Conservation (phyloP, 805 yeast genomes). For the Priceomyces carsonii region DNA sequence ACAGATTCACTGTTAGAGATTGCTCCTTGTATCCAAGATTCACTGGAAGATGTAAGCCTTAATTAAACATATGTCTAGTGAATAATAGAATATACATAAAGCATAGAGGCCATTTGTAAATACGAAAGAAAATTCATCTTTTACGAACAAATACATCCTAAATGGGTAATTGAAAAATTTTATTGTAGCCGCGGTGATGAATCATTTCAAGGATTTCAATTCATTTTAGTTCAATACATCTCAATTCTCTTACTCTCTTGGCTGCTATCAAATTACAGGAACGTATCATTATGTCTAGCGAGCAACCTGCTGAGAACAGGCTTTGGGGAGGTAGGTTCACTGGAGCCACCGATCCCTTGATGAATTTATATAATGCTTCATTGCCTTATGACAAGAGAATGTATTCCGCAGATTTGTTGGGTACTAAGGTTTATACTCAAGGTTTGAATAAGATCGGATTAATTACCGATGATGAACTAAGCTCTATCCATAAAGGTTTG, state of each 20-base stretch:
- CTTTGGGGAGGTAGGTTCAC: slow-evolving; percentile 99
- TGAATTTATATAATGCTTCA: slow-evolving; percentile 97
- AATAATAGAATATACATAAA: background rate
- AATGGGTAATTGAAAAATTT: slow-evolving; percentile 3
- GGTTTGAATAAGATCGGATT: slow-evolving; percentile 82
- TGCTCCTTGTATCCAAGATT: slow-evolving; percentile 97
- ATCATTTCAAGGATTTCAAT: too few species aligned
- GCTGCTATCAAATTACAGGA: too few species aligned
- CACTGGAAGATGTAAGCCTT: slow-evolving; percentile 97
- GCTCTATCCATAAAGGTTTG: slow-evolving; percentile 82
- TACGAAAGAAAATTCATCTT: slow-evolving; percentile 1
- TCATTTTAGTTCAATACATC: too few species aligned
- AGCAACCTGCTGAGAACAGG: slow-evolving; percentile 63
- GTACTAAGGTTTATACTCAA: slow-evolving; percentile 88
- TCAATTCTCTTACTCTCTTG: too few species aligned
- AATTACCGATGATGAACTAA: slow-evolving; percentile 69
- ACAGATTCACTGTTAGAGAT: slow-evolving; percentile 97
- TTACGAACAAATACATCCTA: slow-evolving; percentile 1
- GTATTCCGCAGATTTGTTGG: slow-evolving; percentile 92
- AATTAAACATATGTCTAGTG: slow-evolving; percentile 11
- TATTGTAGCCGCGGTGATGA: slow-evolving; percentile 10
- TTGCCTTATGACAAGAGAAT: slow-evolving; percentile 93
- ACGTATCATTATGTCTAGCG: slow-evolving; percentile 35
- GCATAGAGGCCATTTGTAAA: slow-evolving; percentile 2
- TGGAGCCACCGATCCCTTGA: slow-evolving; percentile 94